Conservation (phyloP, 805 yeast species). For the Yarrowia bubula region DNA sequence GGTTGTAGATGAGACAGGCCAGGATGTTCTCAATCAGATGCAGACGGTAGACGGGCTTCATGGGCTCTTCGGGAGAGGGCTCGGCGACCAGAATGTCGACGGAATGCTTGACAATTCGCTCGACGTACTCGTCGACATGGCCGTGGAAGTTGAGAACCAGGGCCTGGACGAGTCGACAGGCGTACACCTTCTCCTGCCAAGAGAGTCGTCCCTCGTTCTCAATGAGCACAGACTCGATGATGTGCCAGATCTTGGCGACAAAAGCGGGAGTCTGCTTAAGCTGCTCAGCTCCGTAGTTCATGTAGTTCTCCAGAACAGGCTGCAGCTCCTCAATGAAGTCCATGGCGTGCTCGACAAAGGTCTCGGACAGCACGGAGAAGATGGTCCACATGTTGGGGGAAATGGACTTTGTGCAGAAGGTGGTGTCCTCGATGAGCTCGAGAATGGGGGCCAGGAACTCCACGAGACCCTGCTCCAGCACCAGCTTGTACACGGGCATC, state of each 20-base stretch:
- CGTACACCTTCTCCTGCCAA: conserved; percentile 57
- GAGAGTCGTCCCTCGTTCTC: conserved; percentile 48
- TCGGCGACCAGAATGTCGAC: conserved; percentile 41
- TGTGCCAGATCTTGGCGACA: conserved; percentile 49
- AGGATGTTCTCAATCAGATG: conserved; percentile 60
- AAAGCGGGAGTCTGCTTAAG: conserved; percentile 49
- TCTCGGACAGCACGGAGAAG: conserved; percentile 51
- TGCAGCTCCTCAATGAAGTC: conserved; percentile 72
- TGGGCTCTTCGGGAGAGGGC: conserved; percentile 38
- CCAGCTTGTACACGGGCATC: conserved; percentile 65
- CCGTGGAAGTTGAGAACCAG: conserved; percentile 58
- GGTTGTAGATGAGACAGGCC: conserved; percentile 61
- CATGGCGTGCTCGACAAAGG: conserved; percentile 45
- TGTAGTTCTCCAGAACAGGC: conserved; percentile 70
- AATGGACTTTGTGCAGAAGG: conserved; percentile 57
- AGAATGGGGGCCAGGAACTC: conserved; percentile 76
- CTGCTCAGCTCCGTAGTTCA: conserved; percentile 57
- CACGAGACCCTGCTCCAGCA: conserved; percentile 62
- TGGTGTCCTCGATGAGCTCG: conserved; percentile 69
- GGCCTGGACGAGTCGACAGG: conserved; percentile 63
- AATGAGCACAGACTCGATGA: conserved; percentile 44
- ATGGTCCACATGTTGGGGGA: conserved; percentile 75
- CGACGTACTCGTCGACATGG: conserved; percentile 48
- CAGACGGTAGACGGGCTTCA: conserved; percentile 46
- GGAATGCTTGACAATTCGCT: conserved; percentile 47